Percentiles rank a stretch among this genome's conserved stretches.
These are phyloP conservation scores for Tulasnella sp. DNA, from an alignment of 768 basidiomycete species.

Conservation along the genomic window DNA sequence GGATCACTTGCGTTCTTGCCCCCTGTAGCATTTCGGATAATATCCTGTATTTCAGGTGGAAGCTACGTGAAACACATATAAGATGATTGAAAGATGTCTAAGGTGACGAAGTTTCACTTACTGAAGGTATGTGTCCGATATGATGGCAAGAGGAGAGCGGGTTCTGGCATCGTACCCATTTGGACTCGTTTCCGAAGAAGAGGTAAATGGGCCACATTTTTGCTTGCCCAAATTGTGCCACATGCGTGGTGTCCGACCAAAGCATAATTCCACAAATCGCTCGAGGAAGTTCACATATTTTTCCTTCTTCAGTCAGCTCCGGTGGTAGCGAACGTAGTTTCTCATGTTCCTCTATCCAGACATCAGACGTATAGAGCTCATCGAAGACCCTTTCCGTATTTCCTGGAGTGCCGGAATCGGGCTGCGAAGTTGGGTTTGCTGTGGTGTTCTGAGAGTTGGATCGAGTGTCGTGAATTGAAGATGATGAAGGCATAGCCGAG, in stretches of 20 bases:
- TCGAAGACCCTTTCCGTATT: too few species aligned
- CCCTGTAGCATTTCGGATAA: slow-evolving; percentile 18
- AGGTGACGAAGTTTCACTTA: slow-evolving; percentile 7
- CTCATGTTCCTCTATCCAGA: not conserved
- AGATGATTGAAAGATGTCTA: not conserved
- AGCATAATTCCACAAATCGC: not conserved
- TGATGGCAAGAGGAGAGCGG: not conserved
- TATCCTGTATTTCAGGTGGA: slow-evolving; percentile 25
- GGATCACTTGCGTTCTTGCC: not conserved
- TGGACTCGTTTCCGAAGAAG: slow-evolving; percentile 21
- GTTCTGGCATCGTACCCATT: slow-evolving; percentile 17
- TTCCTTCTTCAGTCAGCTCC: too few species aligned
- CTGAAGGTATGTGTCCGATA: slow-evolving; percentile 11
- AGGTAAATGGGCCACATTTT: slow-evolving; percentile 22
- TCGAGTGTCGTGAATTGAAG: too few species aligned
- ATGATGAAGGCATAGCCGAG: too few species aligned
- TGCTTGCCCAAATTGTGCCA: slow-evolving; percentile 20
- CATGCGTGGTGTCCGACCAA: not conserved
- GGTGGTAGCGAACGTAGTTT: not conserved
- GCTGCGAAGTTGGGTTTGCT: too few species aligned
- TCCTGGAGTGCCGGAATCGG: too few species aligned
- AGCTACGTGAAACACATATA: slow-evolving; percentile 19
- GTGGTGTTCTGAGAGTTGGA: too few species aligned
- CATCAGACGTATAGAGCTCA: slow-evolving; percentile 1
- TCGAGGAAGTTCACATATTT: not conserved